Conservation (phyloP, 2,329 filamentous ascomycete species). For the Zarea fungicola region DNA sequence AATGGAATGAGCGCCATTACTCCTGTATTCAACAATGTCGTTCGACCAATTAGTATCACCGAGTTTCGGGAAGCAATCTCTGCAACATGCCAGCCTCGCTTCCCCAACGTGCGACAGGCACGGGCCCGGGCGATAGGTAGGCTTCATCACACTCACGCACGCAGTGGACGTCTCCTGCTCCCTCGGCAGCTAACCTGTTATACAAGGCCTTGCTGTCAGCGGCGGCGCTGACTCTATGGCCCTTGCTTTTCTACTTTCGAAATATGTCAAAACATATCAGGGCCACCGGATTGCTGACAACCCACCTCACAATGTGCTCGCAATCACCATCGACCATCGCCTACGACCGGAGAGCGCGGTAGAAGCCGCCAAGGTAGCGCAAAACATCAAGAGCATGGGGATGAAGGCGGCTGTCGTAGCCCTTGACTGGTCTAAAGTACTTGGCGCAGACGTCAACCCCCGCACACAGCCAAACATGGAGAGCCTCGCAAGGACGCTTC, state of each 20-base stretch:
- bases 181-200: neutral
- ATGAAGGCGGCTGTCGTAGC: conserved; percentile 21
- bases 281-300: conserved; percentile 40
- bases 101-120: conserved; percentile 33
- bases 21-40: conserved; percentile 31
- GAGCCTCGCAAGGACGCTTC: conserved; percentile 64
- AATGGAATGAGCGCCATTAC: conserved; percentile 29
- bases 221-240: conserved; percentile 99
- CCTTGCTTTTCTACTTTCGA: conserved; percentile 67
- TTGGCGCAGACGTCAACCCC: conserved; percentile 27
- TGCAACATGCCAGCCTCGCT: conserved; percentile 45
- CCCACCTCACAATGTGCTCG: conserved; percentile 35
- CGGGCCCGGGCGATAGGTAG: conserved; percentile 39
- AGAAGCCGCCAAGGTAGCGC: conserved; percentile 47
- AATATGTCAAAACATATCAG: conserved; percentile 31
- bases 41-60: conserved; percentile 31
- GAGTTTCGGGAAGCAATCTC: conserved; percentile 45
- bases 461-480: conserved; percentile 61
- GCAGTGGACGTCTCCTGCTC: neutral
- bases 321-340: conserved; percentile 53
- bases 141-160: no score
- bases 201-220: conserved; percentile 72
- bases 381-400: conserved; percentile 34
- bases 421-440: conserved; percentile 43
- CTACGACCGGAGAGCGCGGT: conserved; percentile 45